Conservation (phyloP, 768 basidiomycete species). For the Lactarius vividus region DNA sequence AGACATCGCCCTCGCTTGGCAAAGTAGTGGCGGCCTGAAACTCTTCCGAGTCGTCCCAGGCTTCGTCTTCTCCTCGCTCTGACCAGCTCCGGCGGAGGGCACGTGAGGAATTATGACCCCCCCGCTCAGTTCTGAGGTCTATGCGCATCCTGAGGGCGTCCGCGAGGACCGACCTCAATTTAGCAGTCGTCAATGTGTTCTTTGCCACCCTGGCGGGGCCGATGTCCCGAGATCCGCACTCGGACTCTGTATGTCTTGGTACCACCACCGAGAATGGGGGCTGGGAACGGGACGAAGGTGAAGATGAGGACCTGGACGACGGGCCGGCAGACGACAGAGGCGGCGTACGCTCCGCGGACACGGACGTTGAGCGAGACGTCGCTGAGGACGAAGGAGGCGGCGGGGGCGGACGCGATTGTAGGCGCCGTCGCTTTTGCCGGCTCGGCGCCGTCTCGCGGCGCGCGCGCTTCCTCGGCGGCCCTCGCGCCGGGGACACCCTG, state of each 20-base stretch:
- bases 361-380: not conserved
- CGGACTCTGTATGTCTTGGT: not conserved
- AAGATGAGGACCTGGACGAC: slow-evolving; percentile 1
- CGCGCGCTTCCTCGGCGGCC: slow-evolving; percentile 10
- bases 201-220: not conserved
- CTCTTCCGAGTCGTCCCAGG: not conserved
- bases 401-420: not conserved
- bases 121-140: slow-evolving; percentile 18
- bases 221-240: not conserved
- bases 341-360: slow-evolving; percentile 17
- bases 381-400: not conserved
- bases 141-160: slow-evolving; percentile 20
- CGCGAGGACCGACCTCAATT: slow-evolving; percentile 17
- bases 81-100: not conserved
- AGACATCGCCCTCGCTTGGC: slow-evolving; percentile 19
- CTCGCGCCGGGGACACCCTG: not conserved
- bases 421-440: not conserved
- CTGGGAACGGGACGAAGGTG: slow-evolving; percentile 1
- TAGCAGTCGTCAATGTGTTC: not conserved
- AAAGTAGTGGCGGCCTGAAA: not conserved
- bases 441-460: not conserved
- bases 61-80: not conserved
- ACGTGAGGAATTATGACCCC: slow-evolving; percentile 1
- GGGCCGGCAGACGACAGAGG: slow-evolving; percentile 1
- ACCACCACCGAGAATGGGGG: not conserved